Conservation (phyloP, 805 yeast genomes). For the Saturnispora saitoi region DNA sequence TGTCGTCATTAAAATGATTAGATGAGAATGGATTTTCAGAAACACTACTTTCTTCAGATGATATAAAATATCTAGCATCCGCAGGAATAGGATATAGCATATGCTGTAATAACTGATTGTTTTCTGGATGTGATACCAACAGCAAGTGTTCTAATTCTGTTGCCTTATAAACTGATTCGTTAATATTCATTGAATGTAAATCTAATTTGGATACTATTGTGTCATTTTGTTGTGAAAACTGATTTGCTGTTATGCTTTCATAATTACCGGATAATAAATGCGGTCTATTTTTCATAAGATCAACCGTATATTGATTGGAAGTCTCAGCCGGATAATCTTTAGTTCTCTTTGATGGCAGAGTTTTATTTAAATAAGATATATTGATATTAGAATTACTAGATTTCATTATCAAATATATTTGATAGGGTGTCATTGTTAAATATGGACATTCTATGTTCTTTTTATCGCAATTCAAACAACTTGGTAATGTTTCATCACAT, state of each 20-base stretch:
- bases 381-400: not conserved
- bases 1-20: not conserved
- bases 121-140: slow-evolving; percentile 5
- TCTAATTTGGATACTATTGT: not conserved
- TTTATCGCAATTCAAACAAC: slow-evolving; percentile 17
- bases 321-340: not conserved
- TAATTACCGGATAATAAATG: not conserved
- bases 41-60: not conserved
- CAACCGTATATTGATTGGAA: not conserved
- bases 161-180: slow-evolving; percentile 8
- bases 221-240: not conserved
- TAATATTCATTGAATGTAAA: not conserved
- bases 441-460: slow-evolving; percentile 8
- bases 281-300: not conserved
- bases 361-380: not conserved
- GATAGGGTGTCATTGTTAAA: slow-evolving; percentile 13
- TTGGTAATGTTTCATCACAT: slow-evolving; percentile 26
- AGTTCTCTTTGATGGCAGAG: too few species aligned
- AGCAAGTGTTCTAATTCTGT: slow-evolving; percentile 9
- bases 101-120: not conserved
- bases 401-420: slow-evolving; percentile 5
- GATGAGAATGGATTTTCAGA: too few species aligned
- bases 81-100: too few species aligned
- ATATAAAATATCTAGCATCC: too few species aligned
- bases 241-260: not conserved